Evolutionary conservation across 106 monocot genomes (phyloP).

Genomic region (Dactylorhiza incarnata): DNA sequence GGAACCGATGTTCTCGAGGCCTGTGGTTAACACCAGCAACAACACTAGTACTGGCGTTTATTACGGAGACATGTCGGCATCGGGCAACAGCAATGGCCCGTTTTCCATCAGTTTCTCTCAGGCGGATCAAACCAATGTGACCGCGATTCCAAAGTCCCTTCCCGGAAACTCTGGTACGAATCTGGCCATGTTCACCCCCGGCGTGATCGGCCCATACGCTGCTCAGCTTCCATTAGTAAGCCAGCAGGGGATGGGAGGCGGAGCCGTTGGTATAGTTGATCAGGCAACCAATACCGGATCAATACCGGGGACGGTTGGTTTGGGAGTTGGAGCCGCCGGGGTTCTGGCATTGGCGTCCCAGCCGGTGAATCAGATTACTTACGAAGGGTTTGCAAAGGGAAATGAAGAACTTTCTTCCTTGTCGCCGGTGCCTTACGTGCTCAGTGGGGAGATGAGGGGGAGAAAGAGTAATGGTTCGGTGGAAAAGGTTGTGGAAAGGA

Average conservation of each 20-base stretch:
- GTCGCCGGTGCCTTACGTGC: conserved; percentile 38
- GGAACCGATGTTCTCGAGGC: neutral
- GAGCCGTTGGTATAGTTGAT: conserved; percentile 30
- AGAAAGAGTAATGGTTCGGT: conserved; percentile 31
- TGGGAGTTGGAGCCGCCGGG: conserved; percentile 19
- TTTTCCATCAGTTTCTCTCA: conserved; percentile 9
- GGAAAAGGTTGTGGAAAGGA: conserved; percentile 31
- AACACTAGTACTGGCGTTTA: conserved; percentile 1
- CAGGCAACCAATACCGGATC: conserved; percentile 22
- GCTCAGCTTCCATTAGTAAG: conserved; percentile 13
- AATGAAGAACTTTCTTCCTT: conserved; percentile 34
- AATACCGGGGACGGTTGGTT: conserved; percentile 28
- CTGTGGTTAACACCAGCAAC: neutral
- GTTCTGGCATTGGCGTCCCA: conserved; percentile 12
- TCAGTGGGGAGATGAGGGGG: conserved; percentile 30
- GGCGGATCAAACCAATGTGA: neutral
- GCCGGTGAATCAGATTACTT: conserved; percentile 19
- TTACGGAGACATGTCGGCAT: conserved; percentile 16
- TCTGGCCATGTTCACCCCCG: neutral
- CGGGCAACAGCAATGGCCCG: neutral
- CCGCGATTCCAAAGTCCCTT: neutral
- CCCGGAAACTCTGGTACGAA: conserved; percentile 1
- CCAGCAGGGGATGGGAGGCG: conserved; percentile 14
- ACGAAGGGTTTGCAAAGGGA: conserved; percentile 16
- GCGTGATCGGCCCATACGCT: neutral